A percentile compares a stretch with the other conserved stretches of the same genome.
These are phyloP conservation scores for Pouteria glomerata DNA, from an alignment of 148 eudicot genomes.

Conservation along the genomic window DNA sequence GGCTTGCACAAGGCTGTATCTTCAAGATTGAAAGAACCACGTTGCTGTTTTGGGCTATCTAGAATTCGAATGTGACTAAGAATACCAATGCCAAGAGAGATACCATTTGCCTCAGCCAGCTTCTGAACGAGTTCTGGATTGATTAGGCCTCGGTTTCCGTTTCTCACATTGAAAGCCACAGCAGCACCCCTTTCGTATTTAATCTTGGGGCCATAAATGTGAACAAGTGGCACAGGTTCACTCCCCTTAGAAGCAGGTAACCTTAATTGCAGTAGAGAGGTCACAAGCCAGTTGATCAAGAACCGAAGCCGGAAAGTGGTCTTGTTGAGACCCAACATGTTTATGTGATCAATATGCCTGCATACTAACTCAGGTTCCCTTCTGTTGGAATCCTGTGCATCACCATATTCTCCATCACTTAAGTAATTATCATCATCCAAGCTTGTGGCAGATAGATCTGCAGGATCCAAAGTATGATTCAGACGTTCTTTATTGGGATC, in stretches of 20 bases:
- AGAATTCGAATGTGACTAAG: conserved; percentile 66
- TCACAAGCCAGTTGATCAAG: conserved; percentile 90
- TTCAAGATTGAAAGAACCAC: conserved; percentile 41
- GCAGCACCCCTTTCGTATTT: conserved; percentile 95
- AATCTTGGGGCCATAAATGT: conserved; percentile 93
- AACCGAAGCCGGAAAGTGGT: conserved; percentile 76
- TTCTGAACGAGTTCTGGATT: conserved; percentile 80
- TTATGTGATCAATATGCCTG: conserved; percentile 90
- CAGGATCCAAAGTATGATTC: conserved; percentile 48
- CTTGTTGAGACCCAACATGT: conserved; percentile 86
- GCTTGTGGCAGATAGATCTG: conserved; percentile 47
- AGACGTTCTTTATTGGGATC: conserved; percentile 41
- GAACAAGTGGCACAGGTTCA: conserved; percentile 45
- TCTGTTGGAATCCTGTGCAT: conserved; percentile 52
- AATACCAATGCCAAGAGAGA: conserved; percentile 82
- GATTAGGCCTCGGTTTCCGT: conserved; percentile 52
- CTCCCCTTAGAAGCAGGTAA: conserved; percentile 46
- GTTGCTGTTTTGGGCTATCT: conserved; percentile 46
- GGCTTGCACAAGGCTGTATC: conserved; percentile 80
- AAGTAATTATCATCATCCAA: conserved; percentile 52
- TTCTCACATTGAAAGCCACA: conserved; percentile 86
- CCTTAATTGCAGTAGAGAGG: conserved; percentile 75
- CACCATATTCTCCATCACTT: conserved; percentile 66
- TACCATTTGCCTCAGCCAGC: conserved; percentile 71
- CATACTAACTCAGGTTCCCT: conserved; percentile 82